Conservation (phyloP, 352 stramenopile species). For the Phytophthora vignae region DNA sequence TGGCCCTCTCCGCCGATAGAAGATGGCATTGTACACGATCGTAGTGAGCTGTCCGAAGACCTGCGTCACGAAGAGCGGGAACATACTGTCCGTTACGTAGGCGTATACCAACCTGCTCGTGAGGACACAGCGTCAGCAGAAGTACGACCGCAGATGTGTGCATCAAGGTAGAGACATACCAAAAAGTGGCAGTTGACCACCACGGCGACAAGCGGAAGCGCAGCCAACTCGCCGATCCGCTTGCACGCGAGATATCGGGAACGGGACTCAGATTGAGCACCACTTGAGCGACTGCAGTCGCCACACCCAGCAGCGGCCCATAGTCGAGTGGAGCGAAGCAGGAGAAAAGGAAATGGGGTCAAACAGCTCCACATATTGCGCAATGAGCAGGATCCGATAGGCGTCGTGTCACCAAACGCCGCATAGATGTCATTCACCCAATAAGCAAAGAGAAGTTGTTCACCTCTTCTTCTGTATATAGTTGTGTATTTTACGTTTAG, state of each 20-base stretch:
- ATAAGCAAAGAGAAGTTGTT: not conserved
- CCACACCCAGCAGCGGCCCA: conserved; percentile 26
- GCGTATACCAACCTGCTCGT: conserved; percentile 33
- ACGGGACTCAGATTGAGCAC: conserved; percentile 31
- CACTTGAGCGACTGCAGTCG: conserved; percentile 25
- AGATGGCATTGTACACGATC: conserved; percentile 29
- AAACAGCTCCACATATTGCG: not conserved
- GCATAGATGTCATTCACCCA: conserved; percentile 12
- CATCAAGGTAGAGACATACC: conserved; percentile 13
- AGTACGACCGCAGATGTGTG: not conserved
- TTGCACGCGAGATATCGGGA: conserved; percentile 21
- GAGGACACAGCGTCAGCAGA: not conserved
- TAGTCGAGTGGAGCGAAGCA: conserved; percentile 3
- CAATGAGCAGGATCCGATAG: not conserved
- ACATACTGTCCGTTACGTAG: conserved; percentile 32
- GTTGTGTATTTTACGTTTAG: not conserved
- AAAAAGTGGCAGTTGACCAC: conserved; percentile 35
- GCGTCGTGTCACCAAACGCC: conserved; percentile 15
- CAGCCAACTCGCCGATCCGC: conserved; percentile 25
- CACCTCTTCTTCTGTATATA: conserved; percentile 8
- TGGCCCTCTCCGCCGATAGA: conserved; percentile 21
- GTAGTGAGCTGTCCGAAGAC: conserved; percentile 26
- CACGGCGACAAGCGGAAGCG: conserved; percentile 25
- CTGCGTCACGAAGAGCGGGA: conserved; percentile 36
- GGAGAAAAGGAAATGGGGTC: conserved; percentile 19